Conservation (phyloP, 2,329 filamentous ascomycete genomes). For the Tolypocladium ophioglossoides region DNA sequence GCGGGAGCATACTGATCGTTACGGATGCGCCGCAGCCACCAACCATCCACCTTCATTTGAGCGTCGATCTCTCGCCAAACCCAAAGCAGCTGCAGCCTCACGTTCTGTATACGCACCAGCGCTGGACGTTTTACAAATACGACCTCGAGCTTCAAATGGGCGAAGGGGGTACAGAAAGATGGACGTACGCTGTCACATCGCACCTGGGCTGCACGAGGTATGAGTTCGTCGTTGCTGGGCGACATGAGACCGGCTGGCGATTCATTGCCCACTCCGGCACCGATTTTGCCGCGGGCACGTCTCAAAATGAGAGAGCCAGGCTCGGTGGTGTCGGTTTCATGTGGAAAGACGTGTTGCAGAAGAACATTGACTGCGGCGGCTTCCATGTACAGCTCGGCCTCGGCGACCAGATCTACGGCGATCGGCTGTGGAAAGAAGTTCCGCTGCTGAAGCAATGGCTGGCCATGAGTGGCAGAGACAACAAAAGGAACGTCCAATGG, state of each 20-base stretch:
- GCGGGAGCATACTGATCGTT: conserved; percentile 86
- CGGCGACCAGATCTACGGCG: conserved; percentile 91
- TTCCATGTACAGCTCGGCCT: conserved; percentile 91
- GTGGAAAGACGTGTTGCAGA: conserved; percentile 98
- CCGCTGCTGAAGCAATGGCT: conserved; percentile 92
- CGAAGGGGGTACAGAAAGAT: conserved; percentile 68
- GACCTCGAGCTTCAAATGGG: conserved; percentile 86
- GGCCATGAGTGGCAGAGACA: conserved; percentile 83
- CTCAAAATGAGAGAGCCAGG: conserved; percentile 71
- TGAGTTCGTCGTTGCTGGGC: conserved; percentile 89
- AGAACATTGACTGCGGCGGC: conserved; percentile 90
- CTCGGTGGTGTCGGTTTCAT: conserved; percentile 87
- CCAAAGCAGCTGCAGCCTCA: conserved; percentile 75
- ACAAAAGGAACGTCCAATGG: conserved; percentile 82
- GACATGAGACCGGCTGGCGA: conserved; percentile 84
- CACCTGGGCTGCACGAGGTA: conserved; percentile 96
- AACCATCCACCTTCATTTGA: conserved; percentile 91
- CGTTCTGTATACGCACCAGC: conserved; percentile 78
- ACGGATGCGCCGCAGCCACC: conserved; percentile 87
- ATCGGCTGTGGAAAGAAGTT: conserved; percentile 93
- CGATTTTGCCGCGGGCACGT: conserved; percentile 84
- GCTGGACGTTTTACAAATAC: conserved; percentile 95
- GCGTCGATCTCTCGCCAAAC: conserved; percentile 82
- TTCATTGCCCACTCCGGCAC: conserved; percentile 96
- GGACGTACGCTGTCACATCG: conserved; percentile 97